A percentile compares a stretch with the other conserved stretches of the same genome.
Conservation (phyloP, 2,329 filamentous ascomycete genomes). For the Aureobasidium sp. region DNA sequence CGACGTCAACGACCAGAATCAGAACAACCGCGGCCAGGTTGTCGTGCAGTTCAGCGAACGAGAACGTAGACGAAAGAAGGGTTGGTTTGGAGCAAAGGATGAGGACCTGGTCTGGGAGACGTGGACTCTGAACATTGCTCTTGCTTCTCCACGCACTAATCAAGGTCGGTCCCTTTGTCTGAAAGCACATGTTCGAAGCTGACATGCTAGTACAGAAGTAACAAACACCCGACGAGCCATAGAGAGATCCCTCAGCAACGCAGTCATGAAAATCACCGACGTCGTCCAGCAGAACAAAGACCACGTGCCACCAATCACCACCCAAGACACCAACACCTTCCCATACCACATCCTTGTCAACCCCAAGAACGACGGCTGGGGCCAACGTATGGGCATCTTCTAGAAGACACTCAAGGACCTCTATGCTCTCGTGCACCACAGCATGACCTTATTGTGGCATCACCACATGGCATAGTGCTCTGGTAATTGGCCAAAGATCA, state of each 20-base stretch:
- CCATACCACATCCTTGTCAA: constrained; percentile 79
- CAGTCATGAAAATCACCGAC: constrained; percentile 80
- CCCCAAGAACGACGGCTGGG: constrained; percentile 58
- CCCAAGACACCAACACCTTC: constrained; percentile 84
- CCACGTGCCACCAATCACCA: constrained; percentile 94
- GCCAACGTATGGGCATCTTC: constrained; percentile 69
- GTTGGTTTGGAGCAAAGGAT: constrained; percentile 66
- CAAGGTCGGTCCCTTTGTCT: constrained; percentile 52
- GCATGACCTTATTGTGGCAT: no score
- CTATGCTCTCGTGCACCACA: no score
- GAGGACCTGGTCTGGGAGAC: constrained; percentile 96
- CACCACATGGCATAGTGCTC: no score
- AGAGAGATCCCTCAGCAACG: constrained; percentile 79
- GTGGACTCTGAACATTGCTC: constrained; percentile 90
- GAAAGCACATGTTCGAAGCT: neutral
- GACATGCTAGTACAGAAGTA: constrained; percentile 49
- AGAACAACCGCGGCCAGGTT: constrained; percentile 59
- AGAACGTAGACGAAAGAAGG: constrained; percentile 55
- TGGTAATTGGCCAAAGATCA: no score
- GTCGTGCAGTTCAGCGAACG: constrained; percentile 93
- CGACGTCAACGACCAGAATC: constrained; percentile 27
- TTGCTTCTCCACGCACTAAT: constrained; percentile 81
- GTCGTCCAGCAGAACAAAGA: constrained; percentile 84
- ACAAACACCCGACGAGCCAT: constrained; percentile 84
- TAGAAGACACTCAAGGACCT: constrained; percentile 22